A percentile compares a stretch with the other conserved stretches of the same genome.
phyloP scores from a whole-genome alignment of 371 early-diverging fungal genomes.

The Funneliformis caledonium region DNA sequence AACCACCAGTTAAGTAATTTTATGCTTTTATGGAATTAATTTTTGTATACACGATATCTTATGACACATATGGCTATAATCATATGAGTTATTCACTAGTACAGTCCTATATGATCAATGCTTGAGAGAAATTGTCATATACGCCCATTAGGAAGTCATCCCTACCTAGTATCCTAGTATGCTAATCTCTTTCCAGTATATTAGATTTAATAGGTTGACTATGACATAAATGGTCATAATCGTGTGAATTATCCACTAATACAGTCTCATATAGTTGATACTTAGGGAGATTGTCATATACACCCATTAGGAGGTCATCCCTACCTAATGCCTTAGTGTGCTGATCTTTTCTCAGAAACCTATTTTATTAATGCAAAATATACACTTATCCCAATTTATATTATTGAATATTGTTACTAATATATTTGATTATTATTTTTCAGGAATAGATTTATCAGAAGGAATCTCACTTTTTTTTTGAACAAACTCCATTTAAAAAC shows the following conservation, averaged over 20 bases:
- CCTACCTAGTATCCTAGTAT: too few relatives aligned
- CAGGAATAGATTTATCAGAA: background rate
- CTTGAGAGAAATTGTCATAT: too few relatives aligned
- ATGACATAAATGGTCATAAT: too few relatives aligned
- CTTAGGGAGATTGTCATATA: too few relatives aligned
- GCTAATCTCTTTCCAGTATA: too few relatives aligned
- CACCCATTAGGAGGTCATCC: slow-evolving; percentile 4
- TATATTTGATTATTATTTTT: too few relatives aligned
- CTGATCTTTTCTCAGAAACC: slow-evolving; percentile 16
- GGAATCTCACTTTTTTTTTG: background rate
- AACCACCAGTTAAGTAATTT: slow-evolving; percentile 11
- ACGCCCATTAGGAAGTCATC: too few relatives aligned
- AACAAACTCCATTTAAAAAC: background rate
- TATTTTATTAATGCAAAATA: background rate
- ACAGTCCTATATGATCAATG: too few relatives aligned
- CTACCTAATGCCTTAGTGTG: slow-evolving; percentile 16
- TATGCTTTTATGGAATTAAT: background rate
- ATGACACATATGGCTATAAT: slow-evolving; percentile 11
- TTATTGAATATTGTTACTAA: background rate
- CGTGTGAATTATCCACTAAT: too few relatives aligned
- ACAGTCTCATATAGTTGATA: too few relatives aligned
- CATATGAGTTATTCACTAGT: background rate
- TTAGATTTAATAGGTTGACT: too few relatives aligned
- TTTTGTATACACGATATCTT: slow-evolving; percentile 13
- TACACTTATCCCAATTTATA: too few relatives aligned